A percentile compares a stretch with the other conserved stretches of the same genome.
Evolutionary conservation across 441 rosid species (phyloP).

Genomic region (Gossypium gossypioides): DNA sequence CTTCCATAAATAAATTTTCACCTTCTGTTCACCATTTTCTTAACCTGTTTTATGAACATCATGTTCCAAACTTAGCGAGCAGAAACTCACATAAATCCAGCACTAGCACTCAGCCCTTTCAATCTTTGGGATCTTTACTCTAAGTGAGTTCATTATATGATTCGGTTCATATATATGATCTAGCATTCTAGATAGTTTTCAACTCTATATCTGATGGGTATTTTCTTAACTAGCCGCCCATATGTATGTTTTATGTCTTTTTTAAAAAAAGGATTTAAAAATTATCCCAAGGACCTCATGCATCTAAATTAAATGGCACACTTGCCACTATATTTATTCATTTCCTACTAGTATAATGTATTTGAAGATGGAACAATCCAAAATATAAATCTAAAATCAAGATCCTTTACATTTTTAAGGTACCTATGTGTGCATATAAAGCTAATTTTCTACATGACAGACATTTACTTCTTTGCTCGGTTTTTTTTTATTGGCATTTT

Average conservation of each 20-base stretch:
- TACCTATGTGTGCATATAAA: too few relatives aligned
- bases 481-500: neutral
- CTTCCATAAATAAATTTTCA: too few relatives aligned
- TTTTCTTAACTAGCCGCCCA: neutral
- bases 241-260: neutral
- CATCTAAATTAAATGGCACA: too few relatives aligned
- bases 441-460: neutral
- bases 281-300: neutral
- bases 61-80: neutral
- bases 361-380: neutral
- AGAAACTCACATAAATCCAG: too few relatives aligned
- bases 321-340: neutral
- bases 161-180: neutral
- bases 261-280: neutral
- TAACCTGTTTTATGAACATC: neutral
- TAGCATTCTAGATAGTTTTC: neutral
- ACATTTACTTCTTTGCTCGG: too few relatives aligned
- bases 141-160: too few relatives aligned
- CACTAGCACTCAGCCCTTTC: too few relatives aligned
- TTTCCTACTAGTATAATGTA: neutral
- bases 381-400: too few relatives aligned
- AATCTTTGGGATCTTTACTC: too few relatives aligned
- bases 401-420: too few relatives aligned
- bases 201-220: neutral
- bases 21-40: too few relatives aligned